Percentiles rank a stretch among this genome's conserved stretches.
Evolutionary conservation across 768 basidiomycete genomes (phyloP).

Genomic region (Sporobolomyces roseus): DNA sequence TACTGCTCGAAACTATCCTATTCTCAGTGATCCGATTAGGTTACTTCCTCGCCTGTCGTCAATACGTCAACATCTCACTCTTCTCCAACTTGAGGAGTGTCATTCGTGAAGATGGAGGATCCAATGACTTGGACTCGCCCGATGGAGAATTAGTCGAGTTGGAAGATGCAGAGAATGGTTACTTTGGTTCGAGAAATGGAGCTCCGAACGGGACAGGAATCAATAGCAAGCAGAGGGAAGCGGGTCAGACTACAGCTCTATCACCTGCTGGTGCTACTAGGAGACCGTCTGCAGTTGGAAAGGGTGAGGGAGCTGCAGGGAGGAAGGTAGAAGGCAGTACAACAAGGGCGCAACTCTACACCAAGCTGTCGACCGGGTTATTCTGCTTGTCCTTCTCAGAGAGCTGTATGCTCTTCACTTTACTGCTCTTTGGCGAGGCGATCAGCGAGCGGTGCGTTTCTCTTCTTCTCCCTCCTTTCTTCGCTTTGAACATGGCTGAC

Average conservation of each 20-base stretch:
- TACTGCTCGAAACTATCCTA: slow-evolving; percentile 27
- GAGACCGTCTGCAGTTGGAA: slow-evolving; percentile 7
- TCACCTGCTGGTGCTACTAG: slow-evolving; percentile 3
- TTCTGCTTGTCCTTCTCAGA: slow-evolving; percentile 46
- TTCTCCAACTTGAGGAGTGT: slow-evolving; percentile 41
- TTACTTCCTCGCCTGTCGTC: slow-evolving; percentile 41
- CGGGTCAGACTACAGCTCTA: background rate
- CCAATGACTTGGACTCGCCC: slow-evolving; percentile 1
- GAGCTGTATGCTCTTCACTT: slow-evolving; percentile 43
- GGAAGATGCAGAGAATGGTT: slow-evolving; percentile 25
- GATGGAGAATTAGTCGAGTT: slow-evolving; percentile 13
- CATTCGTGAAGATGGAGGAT: slow-evolving; percentile 37
- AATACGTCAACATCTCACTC: slow-evolving; percentile 41
- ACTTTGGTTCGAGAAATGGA: no score
- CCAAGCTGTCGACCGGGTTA: slow-evolving; percentile 31
- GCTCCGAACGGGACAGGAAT: no score
- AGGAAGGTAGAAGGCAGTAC: background rate
- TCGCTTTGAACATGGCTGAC: background rate
- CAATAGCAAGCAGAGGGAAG: background rate
- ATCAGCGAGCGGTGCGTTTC: slow-evolving; percentile 39
- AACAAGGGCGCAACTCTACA: slow-evolving; percentile 12
- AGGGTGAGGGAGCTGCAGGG: background rate
- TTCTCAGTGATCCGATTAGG: slow-evolving; percentile 32
- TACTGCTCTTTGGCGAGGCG: slow-evolving; percentile 43
- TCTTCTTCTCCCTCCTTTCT: background rate